phyloP scores from a whole-genome alignment of 108 stramenopile species.

The Cylindrotheca fusiformis region DNA sequence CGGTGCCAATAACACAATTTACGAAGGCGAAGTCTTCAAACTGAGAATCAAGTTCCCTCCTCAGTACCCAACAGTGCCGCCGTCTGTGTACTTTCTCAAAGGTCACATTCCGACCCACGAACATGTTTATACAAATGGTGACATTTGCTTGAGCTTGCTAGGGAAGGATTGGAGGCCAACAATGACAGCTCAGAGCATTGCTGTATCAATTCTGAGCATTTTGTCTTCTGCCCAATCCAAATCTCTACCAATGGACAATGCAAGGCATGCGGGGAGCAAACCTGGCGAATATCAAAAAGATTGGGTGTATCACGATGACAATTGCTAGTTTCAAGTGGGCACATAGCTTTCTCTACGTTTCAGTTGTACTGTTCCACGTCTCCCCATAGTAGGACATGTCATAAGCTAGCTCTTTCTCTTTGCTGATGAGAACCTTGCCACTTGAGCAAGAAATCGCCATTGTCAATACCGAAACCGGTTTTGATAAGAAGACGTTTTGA shows the following conservation, averaged over 20 bases:
- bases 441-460: no score
- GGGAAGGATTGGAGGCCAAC: constrained; percentile 95
- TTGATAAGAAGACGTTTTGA: no score
- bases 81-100: constrained; percentile 89
- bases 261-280: constrained; percentile 78
- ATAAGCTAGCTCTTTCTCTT: no score
- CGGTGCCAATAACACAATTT: constrained; percentile 82
- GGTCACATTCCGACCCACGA: constrained; percentile 68
- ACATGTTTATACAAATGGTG: constrained; percentile 98
- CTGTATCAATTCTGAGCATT: constrained; percentile 89
- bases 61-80: constrained; percentile 91
- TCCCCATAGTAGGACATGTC: no score
- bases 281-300: constrained; percentile 91
- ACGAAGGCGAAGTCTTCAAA: constrained; percentile 92
- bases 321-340: constrained; percentile 67
- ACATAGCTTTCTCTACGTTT: no score
- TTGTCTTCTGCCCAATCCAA: constrained; percentile 88
- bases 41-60: constrained; percentile 81
- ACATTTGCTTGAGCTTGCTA: constrained; percentile 93
- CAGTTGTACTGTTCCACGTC: no score
- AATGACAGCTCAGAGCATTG: constrained; percentile 93
- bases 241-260: constrained; percentile 92
- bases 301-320: constrained; percentile 96
- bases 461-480: no score
- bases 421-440: no score